Percentiles rank a stretch among this genome's conserved stretches.
Conservation (phyloP, 2,329 filamentous ascomycete genomes). For the Escovopsis sp. region DNA sequence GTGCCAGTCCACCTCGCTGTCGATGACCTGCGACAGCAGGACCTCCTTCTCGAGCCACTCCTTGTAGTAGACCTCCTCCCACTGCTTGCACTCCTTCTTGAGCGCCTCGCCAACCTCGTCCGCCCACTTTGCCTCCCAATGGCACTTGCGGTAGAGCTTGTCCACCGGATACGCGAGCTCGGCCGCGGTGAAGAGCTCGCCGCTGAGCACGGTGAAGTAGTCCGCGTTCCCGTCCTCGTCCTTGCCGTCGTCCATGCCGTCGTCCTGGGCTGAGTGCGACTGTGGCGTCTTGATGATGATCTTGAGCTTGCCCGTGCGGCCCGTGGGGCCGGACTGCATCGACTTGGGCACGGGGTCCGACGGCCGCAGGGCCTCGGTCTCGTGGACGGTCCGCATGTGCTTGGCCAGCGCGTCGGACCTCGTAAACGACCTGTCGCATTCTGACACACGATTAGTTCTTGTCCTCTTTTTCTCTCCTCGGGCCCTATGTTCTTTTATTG, state of each 20-base stretch:
- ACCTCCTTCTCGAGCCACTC: constrained; percentile 74
- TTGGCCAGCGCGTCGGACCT: constrained; percentile 91
- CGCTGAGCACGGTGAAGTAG: constrained; percentile 38
- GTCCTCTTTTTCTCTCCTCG: not conserved
- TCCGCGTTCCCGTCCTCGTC: constrained; percentile 39
- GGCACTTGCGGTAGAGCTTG: constrained; percentile 52
- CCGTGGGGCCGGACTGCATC: constrained; percentile 33
- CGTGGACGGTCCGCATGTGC: constrained; percentile 97
- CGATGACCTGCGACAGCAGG: constrained; percentile 56
- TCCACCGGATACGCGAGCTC: constrained; percentile 47
- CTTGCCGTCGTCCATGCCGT: constrained; percentile 22
- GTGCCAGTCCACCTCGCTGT: constrained; percentile 52
- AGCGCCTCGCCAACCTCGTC: constrained; percentile 51
- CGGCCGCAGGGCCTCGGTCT: constrained; percentile 83
- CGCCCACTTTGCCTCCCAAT: constrained; percentile 58
- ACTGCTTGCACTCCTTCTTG: constrained; percentile 46
- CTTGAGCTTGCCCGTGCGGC: constrained; percentile 40
- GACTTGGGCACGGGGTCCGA: constrained; percentile 61
- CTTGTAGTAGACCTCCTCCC: constrained; percentile 51
- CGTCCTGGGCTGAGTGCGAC: constrained; percentile 41
- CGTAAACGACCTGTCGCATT: constrained; percentile 95
- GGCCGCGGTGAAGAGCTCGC: constrained; percentile 47
- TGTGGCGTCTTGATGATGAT: constrained; percentile 49
- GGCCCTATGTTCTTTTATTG: no score
- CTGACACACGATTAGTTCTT: constrained; percentile 29